These are phyloP conservation scores for Yamadazyma aaseri DNA, from an alignment of 1,139 yeast species.

Conservation along the genomic window DNA sequence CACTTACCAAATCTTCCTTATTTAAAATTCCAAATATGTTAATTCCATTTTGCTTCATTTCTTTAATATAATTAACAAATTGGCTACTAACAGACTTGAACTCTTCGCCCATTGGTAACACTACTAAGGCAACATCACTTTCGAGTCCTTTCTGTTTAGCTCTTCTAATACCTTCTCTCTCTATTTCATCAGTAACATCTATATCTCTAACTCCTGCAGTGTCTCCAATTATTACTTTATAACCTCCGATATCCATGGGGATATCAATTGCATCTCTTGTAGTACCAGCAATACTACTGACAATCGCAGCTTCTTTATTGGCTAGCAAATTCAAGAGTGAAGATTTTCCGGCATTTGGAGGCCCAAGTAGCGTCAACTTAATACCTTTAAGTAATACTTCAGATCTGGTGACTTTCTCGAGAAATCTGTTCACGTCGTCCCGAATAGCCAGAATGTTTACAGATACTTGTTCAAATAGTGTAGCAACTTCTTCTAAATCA, in stretches of 20 bases:
- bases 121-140: constrained; percentile 62
- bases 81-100: constrained; percentile 13
- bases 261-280: constrained; percentile 88
- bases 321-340: constrained; percentile 74
- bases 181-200: constrained; percentile 56
- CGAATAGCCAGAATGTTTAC: constrained; percentile 39
- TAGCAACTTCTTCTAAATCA: constrained; percentile 63
- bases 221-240: constrained; percentile 80
- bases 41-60: constrained; percentile 24
- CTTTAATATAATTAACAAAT: constrained; percentile 34
- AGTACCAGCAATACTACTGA: constrained; percentile 90
- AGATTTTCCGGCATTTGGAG: constrained; percentile 97
- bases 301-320: constrained; percentile 84
- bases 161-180: constrained; percentile 76
- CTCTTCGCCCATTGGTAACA: constrained; percentile 39
- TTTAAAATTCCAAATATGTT: constrained; percentile 51
- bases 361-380: constrained; percentile 73
- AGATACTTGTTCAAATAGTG: constrained; percentile 51
- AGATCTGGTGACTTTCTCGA: constrained; percentile 54
- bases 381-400: constrained; percentile 74
- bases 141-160: constrained; percentile 59
- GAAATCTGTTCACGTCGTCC: constrained; percentile 46
- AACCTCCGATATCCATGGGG: constrained; percentile 79
- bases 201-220: constrained; percentile 86
- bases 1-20: constrained; percentile 54